Evolutionary conservation across 2,329 filamentous ascomycete genomes (phyloP).

Genomic region (Colletotrichum karsti): DNA sequence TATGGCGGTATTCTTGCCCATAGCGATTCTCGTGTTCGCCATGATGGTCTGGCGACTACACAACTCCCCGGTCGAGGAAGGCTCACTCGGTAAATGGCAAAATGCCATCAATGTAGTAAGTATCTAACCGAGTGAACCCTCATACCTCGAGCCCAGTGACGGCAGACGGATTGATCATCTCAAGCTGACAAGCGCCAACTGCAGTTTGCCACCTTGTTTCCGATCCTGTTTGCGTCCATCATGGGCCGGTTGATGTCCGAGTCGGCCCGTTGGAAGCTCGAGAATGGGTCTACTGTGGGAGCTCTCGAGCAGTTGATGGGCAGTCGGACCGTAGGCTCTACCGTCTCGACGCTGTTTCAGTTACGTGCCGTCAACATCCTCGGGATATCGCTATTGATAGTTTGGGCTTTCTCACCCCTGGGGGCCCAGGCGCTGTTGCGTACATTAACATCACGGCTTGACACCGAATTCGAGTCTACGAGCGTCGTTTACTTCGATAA

Average conservation of each 20-base stretch:
- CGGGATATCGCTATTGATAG: constrained; percentile 32
- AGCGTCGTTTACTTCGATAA: too few relatives aligned
- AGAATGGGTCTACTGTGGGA: constrained; percentile 35
- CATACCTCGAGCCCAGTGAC: too few relatives aligned
- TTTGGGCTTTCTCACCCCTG: constrained; percentile 40
- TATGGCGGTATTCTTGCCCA: not conserved
- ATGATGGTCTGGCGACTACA: not conserved
- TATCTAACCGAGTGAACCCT: too few relatives aligned
- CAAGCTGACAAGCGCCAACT: not conserved
- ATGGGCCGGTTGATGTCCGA: constrained; percentile 35
- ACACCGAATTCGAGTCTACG: too few relatives aligned
- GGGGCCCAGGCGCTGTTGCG: constrained; percentile 38
- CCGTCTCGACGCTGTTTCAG: constrained; percentile 34
- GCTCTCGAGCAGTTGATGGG: constrained; percentile 39
- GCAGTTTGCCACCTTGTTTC: constrained; percentile 34
- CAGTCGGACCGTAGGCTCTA: constrained; percentile 37
- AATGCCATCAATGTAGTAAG: not conserved
- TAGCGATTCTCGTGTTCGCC: not conserved
- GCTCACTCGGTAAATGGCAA: too few relatives aligned
- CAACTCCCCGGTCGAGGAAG: too few relatives aligned
- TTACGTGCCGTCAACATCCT: constrained; percentile 37
- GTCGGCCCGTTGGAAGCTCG: constrained; percentile 36
- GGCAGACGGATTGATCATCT: too few relatives aligned
- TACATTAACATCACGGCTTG: not conserved
- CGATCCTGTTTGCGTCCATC: constrained; percentile 38